Conservation (phyloP, 1,284 basidiomycete genomes). For the Apiotrichum gamsii region DNA sequence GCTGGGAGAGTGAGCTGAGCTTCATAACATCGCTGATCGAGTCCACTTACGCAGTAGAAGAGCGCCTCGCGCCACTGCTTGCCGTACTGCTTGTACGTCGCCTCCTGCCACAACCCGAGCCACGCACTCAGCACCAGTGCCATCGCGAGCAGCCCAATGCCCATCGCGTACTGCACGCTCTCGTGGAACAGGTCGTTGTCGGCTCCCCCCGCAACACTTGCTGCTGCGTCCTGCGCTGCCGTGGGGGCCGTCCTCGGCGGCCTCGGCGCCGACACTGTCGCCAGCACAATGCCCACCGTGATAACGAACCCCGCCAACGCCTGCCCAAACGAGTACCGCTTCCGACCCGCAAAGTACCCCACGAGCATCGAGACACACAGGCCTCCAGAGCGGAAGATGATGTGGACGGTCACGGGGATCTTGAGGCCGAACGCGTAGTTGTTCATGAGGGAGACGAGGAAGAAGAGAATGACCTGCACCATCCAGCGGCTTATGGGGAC, state of each 20-base stretch:
- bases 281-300: constrained; percentile 71
- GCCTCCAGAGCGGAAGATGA: constrained; percentile 84
- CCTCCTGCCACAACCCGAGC: constrained; percentile 80
- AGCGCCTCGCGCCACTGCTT: constrained; percentile 80
- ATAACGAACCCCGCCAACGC: constrained; percentile 68
- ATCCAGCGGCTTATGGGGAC: constrained; percentile 72
- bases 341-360: constrained; percentile 39
- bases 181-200: constrained; percentile 36
- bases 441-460: constrained; percentile 71
- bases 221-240: neutral
- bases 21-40: neutral
- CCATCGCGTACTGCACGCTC: constrained; percentile 55
- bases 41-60: constrained; percentile 59
- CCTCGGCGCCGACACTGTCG: constrained; percentile 66
- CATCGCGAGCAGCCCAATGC: constrained; percentile 65
- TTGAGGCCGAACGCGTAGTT: constrained; percentile 78
- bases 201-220: neutral
- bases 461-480: constrained; percentile 76
- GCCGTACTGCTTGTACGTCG: constrained; percentile 65
- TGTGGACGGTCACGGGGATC: constrained; percentile 88
- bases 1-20: constrained; percentile 27
- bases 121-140: constrained; percentile 76
- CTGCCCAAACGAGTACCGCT: constrained; percentile 65
- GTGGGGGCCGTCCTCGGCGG: neutral
- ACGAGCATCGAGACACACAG: constrained; percentile 47